phyloP scores from a whole-genome alignment of 2,329 filamentous ascomycete species.

The Hypoxylon sp. region DNA sequence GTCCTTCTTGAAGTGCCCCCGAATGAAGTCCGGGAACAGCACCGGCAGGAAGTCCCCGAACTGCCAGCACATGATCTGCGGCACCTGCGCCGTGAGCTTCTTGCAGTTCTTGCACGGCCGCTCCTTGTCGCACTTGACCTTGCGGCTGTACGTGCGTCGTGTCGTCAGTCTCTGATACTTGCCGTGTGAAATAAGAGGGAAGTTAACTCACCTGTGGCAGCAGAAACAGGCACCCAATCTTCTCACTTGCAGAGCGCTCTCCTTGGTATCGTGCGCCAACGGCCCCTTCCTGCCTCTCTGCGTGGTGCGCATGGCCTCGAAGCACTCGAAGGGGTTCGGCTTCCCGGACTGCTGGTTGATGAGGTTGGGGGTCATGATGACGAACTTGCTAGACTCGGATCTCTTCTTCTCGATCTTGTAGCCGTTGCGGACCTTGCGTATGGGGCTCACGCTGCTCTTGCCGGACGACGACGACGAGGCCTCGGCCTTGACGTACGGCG shows the following conservation, averaged over 20 bases:
- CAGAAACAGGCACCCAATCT: slow-evolving; percentile 65
- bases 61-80: slow-evolving; percentile 66
- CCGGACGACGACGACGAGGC: too few relatives aligned
- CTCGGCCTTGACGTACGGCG: slow-evolving; percentile 39
- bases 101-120: slow-evolving; percentile 65
- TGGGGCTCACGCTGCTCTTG: slow-evolving; percentile 46
- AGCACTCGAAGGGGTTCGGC: slow-evolving; percentile 62
- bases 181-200: background rate
- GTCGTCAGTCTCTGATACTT: background rate
- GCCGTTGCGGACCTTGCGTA: slow-evolving; percentile 53
- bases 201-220: slow-evolving; percentile 52
- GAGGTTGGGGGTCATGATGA: slow-evolving; percentile 63
- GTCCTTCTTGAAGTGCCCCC: slow-evolving; percentile 59
- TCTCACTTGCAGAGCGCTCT: slow-evolving; percentile 62
- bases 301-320: slow-evolving; percentile 60
- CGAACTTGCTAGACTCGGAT: slow-evolving; percentile 56
- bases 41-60: slow-evolving; percentile 63
- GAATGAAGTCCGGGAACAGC: slow-evolving; percentile 61
- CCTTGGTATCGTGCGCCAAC: slow-evolving; percentile 61
- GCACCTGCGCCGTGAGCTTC: slow-evolving; percentile 58
- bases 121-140: slow-evolving; percentile 65
- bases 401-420: slow-evolving; percentile 58
- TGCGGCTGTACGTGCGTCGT: slow-evolving; percentile 51
- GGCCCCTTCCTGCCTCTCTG: slow-evolving; percentile 65
- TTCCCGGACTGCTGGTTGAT: slow-evolving; percentile 60